Evolutionary conservation across 2,329 filamentous ascomycete species (phyloP).

Genomic region (Dactylellina haptotyla): DNA sequence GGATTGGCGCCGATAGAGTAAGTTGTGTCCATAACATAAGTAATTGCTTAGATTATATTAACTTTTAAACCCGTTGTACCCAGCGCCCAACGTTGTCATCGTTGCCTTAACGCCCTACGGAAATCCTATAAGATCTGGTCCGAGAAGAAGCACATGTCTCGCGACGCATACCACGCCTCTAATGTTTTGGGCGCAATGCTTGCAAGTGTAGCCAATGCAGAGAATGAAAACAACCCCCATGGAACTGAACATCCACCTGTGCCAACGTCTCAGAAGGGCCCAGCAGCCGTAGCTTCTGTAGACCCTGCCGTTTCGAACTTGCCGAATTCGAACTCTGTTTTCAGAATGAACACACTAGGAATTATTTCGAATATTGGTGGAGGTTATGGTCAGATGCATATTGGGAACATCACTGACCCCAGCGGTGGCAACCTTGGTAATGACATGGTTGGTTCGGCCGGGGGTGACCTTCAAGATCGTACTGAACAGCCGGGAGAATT

Average conservation of each 20-base stretch:
- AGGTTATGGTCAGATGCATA: not conserved
- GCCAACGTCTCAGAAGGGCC: not conserved
- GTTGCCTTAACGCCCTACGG: slow-evolving; percentile 60
- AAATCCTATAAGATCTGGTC: slow-evolving; percentile 64
- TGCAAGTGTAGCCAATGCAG: slow-evolving; percentile 13
- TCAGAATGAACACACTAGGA: not conserved
- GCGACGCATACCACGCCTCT: slow-evolving; percentile 64
- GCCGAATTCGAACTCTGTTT: not conserved
- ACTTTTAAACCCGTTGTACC: not conserved
- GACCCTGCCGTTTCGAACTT: not conserved
- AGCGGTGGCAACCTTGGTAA: not conserved
- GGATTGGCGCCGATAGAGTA: slow-evolving; percentile 13
- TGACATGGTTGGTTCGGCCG: slow-evolving; percentile 2
- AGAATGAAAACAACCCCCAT: not conserved
- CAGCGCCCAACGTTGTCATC: not conserved
- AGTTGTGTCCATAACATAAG: not conserved
- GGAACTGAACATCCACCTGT: too few species aligned
- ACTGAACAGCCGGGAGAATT: slow-evolving; percentile 33
- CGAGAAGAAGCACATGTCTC: slow-evolving; percentile 61
- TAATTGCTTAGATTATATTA: not conserved
- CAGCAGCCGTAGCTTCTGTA: not conserved
- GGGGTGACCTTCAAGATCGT: slow-evolving; percentile 9
- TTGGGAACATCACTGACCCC: not conserved
- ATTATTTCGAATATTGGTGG: not conserved
- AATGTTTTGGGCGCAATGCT: slow-evolving; percentile 64